Evolutionary conservation across 768 basidiomycete genomes (phyloP).

Genomic region (Trametes meyenii): DNA sequence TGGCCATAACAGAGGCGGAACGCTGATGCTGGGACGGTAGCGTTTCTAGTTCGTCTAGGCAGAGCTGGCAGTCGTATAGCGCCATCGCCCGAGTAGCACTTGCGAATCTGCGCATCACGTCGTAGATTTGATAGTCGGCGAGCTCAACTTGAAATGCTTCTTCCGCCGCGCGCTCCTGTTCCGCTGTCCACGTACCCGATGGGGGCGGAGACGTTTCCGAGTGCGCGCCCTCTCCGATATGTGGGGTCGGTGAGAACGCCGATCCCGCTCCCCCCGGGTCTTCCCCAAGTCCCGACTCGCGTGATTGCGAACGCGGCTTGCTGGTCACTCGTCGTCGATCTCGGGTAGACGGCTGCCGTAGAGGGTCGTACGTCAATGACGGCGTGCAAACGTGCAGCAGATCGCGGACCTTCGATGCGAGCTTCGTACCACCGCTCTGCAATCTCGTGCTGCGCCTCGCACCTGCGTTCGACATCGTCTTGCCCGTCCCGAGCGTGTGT

Average conservation of each 20-base stretch:
- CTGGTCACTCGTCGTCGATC: constrained; percentile 62
- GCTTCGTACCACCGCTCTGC: constrained; percentile 53
- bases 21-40: constrained; percentile 75
- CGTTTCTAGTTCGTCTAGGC: constrained; percentile 74
- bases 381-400: neutral
- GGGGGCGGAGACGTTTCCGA: constrained; percentile 61
- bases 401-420: constrained; percentile 55
- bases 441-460: constrained; percentile 78
- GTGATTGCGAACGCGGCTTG: constrained; percentile 53
- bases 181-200: constrained; percentile 62
- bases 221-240: constrained; percentile 37
- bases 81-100: constrained; percentile 75
- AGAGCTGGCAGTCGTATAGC: constrained; percentile 73
- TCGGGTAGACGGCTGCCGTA: constrained; percentile 44
- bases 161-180: constrained; percentile 71
- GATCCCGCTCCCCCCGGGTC: constrained; percentile 52
- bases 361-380: constrained; percentile 3
- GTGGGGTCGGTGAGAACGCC: constrained; percentile 56
- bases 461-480: constrained; percentile 44
- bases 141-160: constrained; percentile 70
- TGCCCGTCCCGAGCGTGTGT: constrained; percentile 38
- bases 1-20: constrained; percentile 76
- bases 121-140: constrained; percentile 84
- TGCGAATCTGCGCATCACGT: constrained; percentile 80
- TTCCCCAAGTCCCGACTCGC: constrained; percentile 77